Conservation (phyloP, 2,329 filamentous ascomycete genomes). For the Talaromyces verruculosus region DNA sequence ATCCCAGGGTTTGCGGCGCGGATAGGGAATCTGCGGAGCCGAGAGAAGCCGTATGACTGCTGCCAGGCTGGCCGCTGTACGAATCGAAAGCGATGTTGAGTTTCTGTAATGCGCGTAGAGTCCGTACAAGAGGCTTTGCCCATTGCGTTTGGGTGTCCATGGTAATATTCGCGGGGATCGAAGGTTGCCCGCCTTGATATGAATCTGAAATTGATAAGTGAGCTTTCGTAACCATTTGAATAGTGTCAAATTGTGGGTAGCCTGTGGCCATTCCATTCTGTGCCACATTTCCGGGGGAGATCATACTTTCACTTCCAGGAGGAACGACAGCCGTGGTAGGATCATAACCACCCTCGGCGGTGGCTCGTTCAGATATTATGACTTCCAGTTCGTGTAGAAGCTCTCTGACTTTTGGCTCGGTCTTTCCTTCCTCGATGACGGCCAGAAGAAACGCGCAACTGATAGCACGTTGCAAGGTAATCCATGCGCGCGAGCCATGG, state of each 20-base stretch:
- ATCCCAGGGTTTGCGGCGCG: neutral
- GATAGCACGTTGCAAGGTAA: constrained; percentile 48
- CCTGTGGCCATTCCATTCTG: constrained; percentile 1
- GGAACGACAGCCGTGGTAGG: constrained; percentile 24
- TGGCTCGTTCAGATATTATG: constrained; percentile 47
- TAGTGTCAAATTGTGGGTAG: constrained; percentile 26
- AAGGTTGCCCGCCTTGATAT: constrained; percentile 29
- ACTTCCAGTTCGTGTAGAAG: constrained; percentile 45
- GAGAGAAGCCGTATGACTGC: neutral
- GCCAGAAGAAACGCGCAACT: constrained; percentile 50
- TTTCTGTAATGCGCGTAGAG: constrained; percentile 48
- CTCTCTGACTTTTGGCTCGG: constrained; percentile 40
- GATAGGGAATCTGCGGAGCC: neutral
- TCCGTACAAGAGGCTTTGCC: constrained; percentile 49
- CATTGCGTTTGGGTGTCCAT: constrained; percentile 45
- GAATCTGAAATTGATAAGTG: constrained; percentile 28
- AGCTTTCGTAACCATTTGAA: constrained; percentile 34
- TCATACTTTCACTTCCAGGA: constrained; percentile 23
- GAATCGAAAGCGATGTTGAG: constrained; percentile 43
- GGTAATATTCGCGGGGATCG: constrained; percentile 29
- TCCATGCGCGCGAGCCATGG: constrained; percentile 49
- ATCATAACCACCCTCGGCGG: constrained; percentile 35
- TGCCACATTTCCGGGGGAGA: neutral
- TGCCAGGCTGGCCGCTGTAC: constrained; percentile 24
- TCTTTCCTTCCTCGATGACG: constrained; percentile 47